Conservation (phyloP, 768 basidiomycete genomes). For the Harrya chromipes region DNA sequence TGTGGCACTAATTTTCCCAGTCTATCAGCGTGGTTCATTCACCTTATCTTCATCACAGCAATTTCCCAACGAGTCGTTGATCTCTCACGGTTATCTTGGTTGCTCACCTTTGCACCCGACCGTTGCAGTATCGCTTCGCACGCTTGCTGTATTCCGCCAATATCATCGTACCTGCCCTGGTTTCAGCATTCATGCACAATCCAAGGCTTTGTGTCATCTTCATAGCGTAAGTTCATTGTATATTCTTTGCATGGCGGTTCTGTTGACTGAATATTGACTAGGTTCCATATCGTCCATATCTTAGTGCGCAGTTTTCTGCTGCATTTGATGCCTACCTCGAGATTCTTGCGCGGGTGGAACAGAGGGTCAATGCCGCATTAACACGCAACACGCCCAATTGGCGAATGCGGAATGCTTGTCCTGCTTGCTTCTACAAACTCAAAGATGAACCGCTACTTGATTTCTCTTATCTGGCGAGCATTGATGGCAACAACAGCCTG, state of each 20-base stretch:
- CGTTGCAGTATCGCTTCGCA: slow-evolving; percentile 14
- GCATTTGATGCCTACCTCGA: slow-evolving; percentile 12
- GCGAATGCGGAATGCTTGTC: slow-evolving; percentile 8
- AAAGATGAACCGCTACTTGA: not conserved
- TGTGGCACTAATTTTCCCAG: too few relatives aligned
- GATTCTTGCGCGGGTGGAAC: not conserved
- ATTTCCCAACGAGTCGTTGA: slow-evolving; percentile 10
- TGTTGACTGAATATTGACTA: not conserved
- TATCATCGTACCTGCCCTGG: slow-evolving; percentile 1
- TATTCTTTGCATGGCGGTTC: too few relatives aligned
- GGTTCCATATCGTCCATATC: slow-evolving; percentile 4
- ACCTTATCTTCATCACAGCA: too few relatives aligned
- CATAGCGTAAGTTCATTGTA: not conserved
- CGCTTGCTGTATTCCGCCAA: slow-evolving; percentile 7
- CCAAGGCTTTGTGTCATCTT: not conserved
- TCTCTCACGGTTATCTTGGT: slow-evolving; percentile 9
- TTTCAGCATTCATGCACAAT: slow-evolving; percentile 7
- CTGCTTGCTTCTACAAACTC: slow-evolving; percentile 8
- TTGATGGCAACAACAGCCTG: slow-evolving; percentile 15
- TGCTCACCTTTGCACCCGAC: slow-evolving; percentile 1
- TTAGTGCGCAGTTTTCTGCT: not conserved
- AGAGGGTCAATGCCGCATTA: not conserved
- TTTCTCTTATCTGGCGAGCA: not conserved
- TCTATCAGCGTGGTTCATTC: too few relatives aligned
- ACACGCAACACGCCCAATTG: not conserved